Conservation (phyloP, 208 protist species). For the Leishmania aethiopica region DNA sequence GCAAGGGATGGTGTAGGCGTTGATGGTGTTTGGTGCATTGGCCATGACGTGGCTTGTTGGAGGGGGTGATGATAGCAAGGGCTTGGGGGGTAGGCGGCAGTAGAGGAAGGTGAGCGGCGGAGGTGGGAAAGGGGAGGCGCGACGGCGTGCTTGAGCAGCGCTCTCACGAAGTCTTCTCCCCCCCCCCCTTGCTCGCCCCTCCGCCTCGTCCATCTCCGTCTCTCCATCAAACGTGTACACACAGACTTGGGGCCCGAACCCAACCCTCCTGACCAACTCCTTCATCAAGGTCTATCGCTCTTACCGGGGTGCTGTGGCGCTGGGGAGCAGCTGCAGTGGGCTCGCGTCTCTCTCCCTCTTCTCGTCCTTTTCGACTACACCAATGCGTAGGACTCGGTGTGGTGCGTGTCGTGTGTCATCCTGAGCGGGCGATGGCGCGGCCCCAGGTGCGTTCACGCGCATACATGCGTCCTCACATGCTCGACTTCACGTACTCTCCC, state of each 20-base stretch:
- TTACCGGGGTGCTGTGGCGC: not conserved
- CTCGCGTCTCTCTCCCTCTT: not conserved
- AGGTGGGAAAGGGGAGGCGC: not conserved
- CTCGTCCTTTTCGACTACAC: not conserved
- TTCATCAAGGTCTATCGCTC: not conserved
- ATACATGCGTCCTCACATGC: not conserved
- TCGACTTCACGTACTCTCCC: not conserved
- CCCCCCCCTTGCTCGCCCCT: not conserved
- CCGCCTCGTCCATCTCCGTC: not conserved
- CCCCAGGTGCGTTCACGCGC: not conserved
- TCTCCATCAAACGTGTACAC: not conserved
- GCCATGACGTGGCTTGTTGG: not conserved
- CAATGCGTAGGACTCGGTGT: not conserved
- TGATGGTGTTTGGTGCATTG: not conserved
- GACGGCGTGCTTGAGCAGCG: not conserved
- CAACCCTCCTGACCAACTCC: not conserved
- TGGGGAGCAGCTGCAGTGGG: not conserved
- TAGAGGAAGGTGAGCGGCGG: not conserved
- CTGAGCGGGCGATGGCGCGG: not conserved
- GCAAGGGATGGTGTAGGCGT: not conserved
- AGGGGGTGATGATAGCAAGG: not conserved
- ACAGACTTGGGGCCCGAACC: not conserved
- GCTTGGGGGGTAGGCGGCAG: not conserved
- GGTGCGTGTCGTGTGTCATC: too few species aligned
- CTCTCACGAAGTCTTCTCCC: not conserved